phyloP scores from a whole-genome alignment of 2,329 filamentous ascomycete genomes.

The Fusarium phyllophilum region DNA sequence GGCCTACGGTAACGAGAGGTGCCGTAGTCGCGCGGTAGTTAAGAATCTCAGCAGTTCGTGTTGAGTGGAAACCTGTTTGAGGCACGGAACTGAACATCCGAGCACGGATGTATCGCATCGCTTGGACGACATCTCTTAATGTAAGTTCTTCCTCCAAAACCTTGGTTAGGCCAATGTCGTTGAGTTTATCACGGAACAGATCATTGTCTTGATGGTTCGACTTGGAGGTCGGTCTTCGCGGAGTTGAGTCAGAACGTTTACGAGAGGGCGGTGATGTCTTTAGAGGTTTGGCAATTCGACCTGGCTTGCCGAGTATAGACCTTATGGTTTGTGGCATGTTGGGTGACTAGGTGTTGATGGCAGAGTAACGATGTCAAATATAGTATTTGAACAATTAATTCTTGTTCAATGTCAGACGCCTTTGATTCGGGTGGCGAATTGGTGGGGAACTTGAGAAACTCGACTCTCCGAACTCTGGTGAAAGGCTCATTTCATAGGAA shows the following conservation, averaged over 20 bases:
- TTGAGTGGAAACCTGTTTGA: conserved; percentile 70
- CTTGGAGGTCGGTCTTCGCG: conserved; percentile 39
- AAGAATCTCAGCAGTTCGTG: conserved; percentile 70
- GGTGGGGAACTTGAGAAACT: conserved; percentile 9
- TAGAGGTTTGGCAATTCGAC: conserved; percentile 49
- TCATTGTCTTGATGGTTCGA: conserved; percentile 41
- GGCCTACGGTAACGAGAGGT: conserved; percentile 71
- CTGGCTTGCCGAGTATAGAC: conserved; percentile 52
- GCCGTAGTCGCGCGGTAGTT: conserved; percentile 69
- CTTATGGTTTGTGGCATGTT: conserved; percentile 48
- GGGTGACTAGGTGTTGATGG: not conserved
- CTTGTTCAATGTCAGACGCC: not conserved
- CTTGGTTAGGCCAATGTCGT: conserved; percentile 68
- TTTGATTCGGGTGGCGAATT: conserved; percentile 30
- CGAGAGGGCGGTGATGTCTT: conserved; percentile 27
- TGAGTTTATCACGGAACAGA: conserved; percentile 60
- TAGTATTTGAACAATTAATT: not conserved
- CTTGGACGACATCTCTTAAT: conserved; percentile 71
- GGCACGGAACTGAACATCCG: conserved; percentile 74
- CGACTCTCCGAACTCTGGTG: not conserved
- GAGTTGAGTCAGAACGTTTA: conserved; percentile 36
- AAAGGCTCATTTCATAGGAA: not conserved
- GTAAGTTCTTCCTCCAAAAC: conserved; percentile 65
- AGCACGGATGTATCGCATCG: conserved; percentile 68
- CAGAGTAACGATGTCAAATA: not conserved